A percentile compares a stretch with the other conserved stretches of the same genome.
These are phyloP conservation scores for Brassica incana DNA, from an alignment of 345 rosid species.

Conservation along the genomic window DNA sequence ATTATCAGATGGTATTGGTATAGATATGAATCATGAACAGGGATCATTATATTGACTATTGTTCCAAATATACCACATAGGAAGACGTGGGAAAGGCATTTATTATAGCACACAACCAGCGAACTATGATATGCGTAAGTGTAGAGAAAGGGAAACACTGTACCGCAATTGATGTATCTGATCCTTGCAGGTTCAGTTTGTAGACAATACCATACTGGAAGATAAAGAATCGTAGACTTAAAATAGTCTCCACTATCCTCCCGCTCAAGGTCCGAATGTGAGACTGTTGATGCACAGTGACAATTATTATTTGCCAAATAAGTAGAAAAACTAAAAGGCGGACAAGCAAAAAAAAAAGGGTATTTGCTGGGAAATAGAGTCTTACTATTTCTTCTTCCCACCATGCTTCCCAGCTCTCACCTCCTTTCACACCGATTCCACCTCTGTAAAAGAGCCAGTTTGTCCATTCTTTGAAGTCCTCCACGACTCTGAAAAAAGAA, in stretches of 20 bases:
- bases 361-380: background rate
- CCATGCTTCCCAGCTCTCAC: conserved; percentile 99
- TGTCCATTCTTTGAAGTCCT: conserved; percentile 98
- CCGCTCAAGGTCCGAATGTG: conserved; percentile 85
- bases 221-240: conserved; percentile 82
- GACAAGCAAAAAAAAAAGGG: background rate
- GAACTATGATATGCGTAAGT: background rate
- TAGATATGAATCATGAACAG: background rate
- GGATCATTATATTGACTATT: background rate
- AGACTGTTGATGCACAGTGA: conserved; percentile 49
- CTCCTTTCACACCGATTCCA: conserved; percentile 98
- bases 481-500: conserved; percentile 66
- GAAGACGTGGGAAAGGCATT: background rate
- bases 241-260: conserved; percentile 82
- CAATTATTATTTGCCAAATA: conserved; percentile 6
- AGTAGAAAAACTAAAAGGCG: background rate
- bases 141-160: conserved; percentile 10
- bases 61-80: too few species aligned
- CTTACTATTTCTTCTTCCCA: conserved; percentile 98
- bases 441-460: conserved; percentile 99
- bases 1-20: background rate
- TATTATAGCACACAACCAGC: background rate
- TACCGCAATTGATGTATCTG: conserved; percentile 69
- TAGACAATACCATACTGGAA: conserved; percentile 95
- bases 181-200: conserved; percentile 64